Percentiles rank a stretch among this genome's conserved stretches.
Conservation (phyloP, 371 early-diverging fungal genomes). For the Circinella minor region DNA sequence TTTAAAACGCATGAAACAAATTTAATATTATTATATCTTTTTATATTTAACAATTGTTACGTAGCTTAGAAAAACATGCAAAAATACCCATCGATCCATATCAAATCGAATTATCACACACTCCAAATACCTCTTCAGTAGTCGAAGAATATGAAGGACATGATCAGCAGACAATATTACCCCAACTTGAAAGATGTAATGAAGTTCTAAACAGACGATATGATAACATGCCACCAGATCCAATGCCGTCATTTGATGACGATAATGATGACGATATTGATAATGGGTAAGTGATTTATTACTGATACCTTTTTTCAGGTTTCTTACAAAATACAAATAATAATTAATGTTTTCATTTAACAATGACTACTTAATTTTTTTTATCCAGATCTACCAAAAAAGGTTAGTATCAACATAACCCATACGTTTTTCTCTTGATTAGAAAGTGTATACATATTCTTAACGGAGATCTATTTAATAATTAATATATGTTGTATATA, state of each 20-base stretch:
- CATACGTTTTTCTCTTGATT: too few species aligned
- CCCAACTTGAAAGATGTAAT: not conserved
- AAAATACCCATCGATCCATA: constrained; percentile 22
- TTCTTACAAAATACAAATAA: too few species aligned
- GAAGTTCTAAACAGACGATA: constrained; percentile 15
- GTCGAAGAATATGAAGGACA: not conserved
- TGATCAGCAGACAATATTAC: not conserved
- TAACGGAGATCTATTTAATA: constrained; percentile 3
- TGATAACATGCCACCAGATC: constrained; percentile 8
- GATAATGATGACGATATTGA: constrained; percentile 15
- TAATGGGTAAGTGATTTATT: not conserved
- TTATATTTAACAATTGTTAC: not conserved
- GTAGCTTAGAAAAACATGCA: constrained; percentile 24
- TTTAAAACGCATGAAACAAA: too few species aligned
- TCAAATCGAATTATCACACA: constrained; percentile 11
- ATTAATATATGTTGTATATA: too few species aligned
- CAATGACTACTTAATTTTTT: too few species aligned
- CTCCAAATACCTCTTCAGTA: not conserved
- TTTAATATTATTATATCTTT: not conserved
- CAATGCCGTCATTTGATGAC: constrained; percentile 4
- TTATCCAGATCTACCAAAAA: too few species aligned
- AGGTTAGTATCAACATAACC: too few species aligned
- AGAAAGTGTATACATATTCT: not conserved
- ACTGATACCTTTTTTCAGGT: not conserved
- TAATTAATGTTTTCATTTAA: too few species aligned